These are phyloP conservation scores for Pseudevernia furfuracea DNA, from an alignment of 495 filamentous ascomycete genomes.

Conservation along the genomic window DNA sequence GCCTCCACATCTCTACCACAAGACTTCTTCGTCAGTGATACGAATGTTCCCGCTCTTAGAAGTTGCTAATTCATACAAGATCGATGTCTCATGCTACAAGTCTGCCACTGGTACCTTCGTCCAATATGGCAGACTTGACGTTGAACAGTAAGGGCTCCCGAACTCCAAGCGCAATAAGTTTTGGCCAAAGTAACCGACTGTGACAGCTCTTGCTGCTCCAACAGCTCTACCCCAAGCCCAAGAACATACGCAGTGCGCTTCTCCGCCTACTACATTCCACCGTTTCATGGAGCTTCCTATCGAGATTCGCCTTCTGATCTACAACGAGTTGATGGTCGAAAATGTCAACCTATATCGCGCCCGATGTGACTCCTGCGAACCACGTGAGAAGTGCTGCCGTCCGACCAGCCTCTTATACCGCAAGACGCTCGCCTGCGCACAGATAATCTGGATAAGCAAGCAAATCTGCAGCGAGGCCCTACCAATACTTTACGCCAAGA, in stretches of 20 bases:
- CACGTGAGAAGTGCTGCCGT: not conserved
- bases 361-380: not conserved
- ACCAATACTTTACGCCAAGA: not conserved
- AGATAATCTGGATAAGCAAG: not conserved
- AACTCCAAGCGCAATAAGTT: not conserved
- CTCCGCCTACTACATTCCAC: not conserved
- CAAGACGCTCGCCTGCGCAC: not conserved
- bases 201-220: not conserved
- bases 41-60: not conserved
- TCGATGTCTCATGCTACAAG: not conserved
- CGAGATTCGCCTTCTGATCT: not conserved
- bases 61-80: not conserved
- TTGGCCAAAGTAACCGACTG: not conserved
- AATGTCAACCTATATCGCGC: not conserved
- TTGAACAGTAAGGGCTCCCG: not conserved
- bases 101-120: not conserved
- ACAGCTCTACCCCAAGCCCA: not conserved
- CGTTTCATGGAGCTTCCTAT: not conserved
- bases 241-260: not conserved
- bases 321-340: not conserved
- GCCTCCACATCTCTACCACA: not conserved
- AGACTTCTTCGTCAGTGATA: not conserved
- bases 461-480: not conserved
- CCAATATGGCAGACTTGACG: not conserved
- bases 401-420: not conserved